Conservation (phyloP, 2,329 filamentous ascomycete species). For the Raffaelea deltoideospora region DNA sequence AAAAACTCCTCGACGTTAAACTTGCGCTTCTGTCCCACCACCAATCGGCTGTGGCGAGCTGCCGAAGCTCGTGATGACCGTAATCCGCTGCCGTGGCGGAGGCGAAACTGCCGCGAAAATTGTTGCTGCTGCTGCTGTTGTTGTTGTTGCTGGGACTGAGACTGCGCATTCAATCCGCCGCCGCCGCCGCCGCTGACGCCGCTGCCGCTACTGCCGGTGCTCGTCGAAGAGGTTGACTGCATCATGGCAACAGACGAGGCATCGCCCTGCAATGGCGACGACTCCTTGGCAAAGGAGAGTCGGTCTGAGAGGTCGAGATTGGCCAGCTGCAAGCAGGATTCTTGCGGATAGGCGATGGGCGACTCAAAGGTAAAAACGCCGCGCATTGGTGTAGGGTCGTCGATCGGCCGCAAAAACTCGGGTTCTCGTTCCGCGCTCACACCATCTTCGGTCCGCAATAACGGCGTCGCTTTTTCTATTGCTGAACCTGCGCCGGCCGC, state of each 20-base stretch:
- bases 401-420: too few species aligned
- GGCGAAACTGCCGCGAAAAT: constrained; percentile 9
- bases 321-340: constrained; percentile 43
- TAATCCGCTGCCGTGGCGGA: constrained; percentile 13
- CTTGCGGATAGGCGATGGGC: constrained; percentile 40
- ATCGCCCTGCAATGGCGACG: background rate
- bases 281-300: constrained; percentile 21
- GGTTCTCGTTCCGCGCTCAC: too few species aligned
- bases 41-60: constrained; percentile 38
- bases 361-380: constrained; percentile 58
- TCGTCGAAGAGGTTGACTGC: background rate
- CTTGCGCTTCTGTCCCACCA: constrained; percentile 55
- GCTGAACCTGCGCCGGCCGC: too few species aligned
- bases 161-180: background rate
- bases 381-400: too few species aligned
- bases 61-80: too few species aligned
- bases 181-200: background rate
- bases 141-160: constrained; percentile 11
- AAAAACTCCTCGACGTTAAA: constrained; percentile 64
- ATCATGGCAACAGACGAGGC: background rate
- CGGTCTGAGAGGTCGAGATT: constrained; percentile 45
- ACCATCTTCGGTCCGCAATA: too few species aligned
- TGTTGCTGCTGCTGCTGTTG: constrained; percentile 12
- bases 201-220: background rate
- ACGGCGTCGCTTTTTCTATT: too few species aligned